Evolutionary conservation across 257 asterid genomes (phyloP).

Genomic region (Handroanthus guayacan): DNA sequence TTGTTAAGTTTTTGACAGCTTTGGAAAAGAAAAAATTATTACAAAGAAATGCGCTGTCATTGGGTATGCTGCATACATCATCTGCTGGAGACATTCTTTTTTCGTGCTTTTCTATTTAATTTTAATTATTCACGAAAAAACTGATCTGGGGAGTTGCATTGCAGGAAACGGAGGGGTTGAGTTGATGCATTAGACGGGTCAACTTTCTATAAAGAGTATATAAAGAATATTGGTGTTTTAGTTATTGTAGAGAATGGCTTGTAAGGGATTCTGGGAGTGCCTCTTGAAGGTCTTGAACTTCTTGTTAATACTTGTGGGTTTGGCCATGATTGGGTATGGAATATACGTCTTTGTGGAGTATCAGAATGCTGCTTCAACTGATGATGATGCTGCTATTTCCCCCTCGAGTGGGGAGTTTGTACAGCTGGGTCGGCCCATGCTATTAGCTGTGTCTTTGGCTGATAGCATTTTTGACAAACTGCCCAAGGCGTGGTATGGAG

Average conservation of each 20-base stretch:
- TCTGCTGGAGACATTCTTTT: neutral
- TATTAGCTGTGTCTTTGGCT: slow-evolving; percentile 69
- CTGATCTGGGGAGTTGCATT: neutral
- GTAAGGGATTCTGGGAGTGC: slow-evolving; percentile 86
- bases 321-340: slow-evolving; percentile 90
- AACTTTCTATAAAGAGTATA: neutral
- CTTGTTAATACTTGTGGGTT: slow-evolving; percentile 74
- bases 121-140: neutral
- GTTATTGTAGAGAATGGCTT: slow-evolving; percentile 60
- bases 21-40: neutral
- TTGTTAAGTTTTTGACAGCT: neutral
- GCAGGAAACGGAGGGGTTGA: slow-evolving; percentile 29
- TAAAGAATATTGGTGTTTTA: neutral
- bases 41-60: neutral
- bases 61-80: neutral
- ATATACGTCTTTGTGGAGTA: slow-evolving; percentile 81
- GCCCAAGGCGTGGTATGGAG: slow-evolving; percentile 89
- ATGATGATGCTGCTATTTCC: slow-evolving; percentile 52
- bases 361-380: slow-evolving; percentile 54
- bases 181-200: neutral
- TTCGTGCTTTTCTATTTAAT: neutral
- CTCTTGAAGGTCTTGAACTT: slow-evolving; percentile 83
- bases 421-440: slow-evolving; percentile 91
- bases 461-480: slow-evolving; percentile 83
- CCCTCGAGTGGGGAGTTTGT: slow-evolving; percentile 62